Percentiles rank a stretch among this genome's conserved stretches.
phyloP scores from a whole-genome alignment of 1,284 basidiomycete species.

The Phellinidium pouzarii region DNA sequence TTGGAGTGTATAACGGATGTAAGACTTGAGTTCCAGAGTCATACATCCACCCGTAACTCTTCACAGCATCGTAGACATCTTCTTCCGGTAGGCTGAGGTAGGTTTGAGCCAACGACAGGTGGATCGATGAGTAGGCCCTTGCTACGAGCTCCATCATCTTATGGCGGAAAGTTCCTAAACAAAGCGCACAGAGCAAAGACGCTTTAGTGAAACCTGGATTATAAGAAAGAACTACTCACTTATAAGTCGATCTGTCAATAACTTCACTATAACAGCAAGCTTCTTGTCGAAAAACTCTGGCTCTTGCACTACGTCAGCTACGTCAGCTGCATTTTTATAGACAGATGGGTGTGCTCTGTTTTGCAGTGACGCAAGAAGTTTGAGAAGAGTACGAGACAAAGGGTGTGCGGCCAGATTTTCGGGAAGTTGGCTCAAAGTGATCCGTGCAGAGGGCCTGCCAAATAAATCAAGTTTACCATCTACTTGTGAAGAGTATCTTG shows the following conservation, averaged over 20 bases:
- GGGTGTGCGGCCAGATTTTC: conserved; percentile 36
- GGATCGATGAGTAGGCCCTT: conserved; percentile 55
- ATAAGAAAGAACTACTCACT: conserved; percentile 32
- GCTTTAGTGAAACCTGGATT: neutral
- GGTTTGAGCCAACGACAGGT: conserved; percentile 41
- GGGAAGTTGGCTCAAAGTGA: conserved; percentile 48
- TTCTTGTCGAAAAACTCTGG: conserved; percentile 38
- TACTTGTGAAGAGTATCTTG: neutral
- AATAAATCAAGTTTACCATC: neutral
- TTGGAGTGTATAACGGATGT: conserved; percentile 27
- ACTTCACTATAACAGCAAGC: conserved; percentile 37
- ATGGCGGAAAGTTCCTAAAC: conserved; percentile 41
- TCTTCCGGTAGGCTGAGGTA: conserved; percentile 50
- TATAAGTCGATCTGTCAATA: conserved; percentile 42
- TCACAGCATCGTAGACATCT: conserved; percentile 41
- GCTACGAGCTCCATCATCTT: conserved; percentile 49
- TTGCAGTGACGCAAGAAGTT: conserved; percentile 42
- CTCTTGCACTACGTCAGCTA: conserved; percentile 37
- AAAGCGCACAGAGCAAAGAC: neutral
- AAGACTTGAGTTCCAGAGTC: conserved; percentile 40
- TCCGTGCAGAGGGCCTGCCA: conserved; percentile 49
- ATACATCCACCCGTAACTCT: conserved; percentile 43
- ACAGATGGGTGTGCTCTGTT: conserved; percentile 49
- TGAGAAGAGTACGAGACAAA: conserved; percentile 38
- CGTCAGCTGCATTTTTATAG: conserved; percentile 40